Evolutionary conservation across 1,139 yeast species (phyloP), one percentile per base, ranked within the genome.

Genomic region (Taphrina betulina): DNA sequence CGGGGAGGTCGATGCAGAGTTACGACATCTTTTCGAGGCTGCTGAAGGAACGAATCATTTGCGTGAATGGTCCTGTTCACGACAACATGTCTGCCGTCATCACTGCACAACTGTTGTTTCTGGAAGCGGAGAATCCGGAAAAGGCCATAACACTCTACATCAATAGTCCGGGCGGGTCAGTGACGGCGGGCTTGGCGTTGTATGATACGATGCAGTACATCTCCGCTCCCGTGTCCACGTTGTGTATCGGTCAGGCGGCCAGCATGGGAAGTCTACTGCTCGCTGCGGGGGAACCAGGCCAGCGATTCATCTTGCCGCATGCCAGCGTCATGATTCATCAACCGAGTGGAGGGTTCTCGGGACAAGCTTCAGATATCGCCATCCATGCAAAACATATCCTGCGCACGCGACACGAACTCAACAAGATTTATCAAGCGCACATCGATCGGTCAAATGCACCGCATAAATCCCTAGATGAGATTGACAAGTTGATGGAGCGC

Each of bases 161-260:
- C 58, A 69, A 69, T 54, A 68, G 71, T 0, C 70, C 71, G 2
- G 72, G 72, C 1, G 72, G 72, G 2, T 63, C 65, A 10, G 69
- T 69, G 37, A 68, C 70, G 2, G 65, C 71, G 3, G 72, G 72
- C 1, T 59, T 69, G 41, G 70, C 71, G 3, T 66, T 69, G 28
- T 68, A 69, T 45, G 72, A 69, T 53, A 69, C 72, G 12, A 69
- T 69, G 65, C 71, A 69, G 58, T 69, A 67, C 53, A 66, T 69
- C 43, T 57, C 61, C 23, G 62, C 68, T 26, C 70, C 70, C 3
- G 70, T 69, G 5, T 66, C 69, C 5, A 69, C 72, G 1, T 67
- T 69, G 24, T 70, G 72, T 42, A 61, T 69, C 7, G 72, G 72
- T 2, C 69, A 68, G 53, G 71, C 71, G 2, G 68, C 69, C 28